Evolutionary conservation across 2,329 filamentous ascomycete genomes (phyloP), one percentile per base, ranked within the genome.

Genomic region (Rhinocladiella mackenziei): DNA sequence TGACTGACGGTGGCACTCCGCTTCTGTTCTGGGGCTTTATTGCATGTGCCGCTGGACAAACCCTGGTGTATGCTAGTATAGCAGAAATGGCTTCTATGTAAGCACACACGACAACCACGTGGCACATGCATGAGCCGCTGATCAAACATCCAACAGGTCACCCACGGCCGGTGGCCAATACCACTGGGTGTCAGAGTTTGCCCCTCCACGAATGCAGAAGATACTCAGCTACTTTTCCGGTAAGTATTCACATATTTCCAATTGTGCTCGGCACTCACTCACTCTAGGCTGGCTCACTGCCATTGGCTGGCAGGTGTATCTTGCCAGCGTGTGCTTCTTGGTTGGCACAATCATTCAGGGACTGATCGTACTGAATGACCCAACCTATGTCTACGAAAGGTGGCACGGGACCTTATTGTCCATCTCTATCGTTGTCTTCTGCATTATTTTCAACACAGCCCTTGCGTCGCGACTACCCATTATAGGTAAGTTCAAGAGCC

Each of bases 161-260:
- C 55, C 53, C 1, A 63, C 59, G 2, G 56, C 59, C 13, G 61
- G 62, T 14, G 65, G 77, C 1, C 76, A 80, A 53, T 79, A 78
- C 49, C 74, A 77, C 51, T 78, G 74, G 75, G 74, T 77, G 1
- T 77, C 70, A 1, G 73, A 76, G 40, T 77, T 77, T 48, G 69
- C 74, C 0, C 70, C 75, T 15, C 59, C 49, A 9, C 56, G 55
- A 5, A 60, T 50, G 15, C 67, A 70, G 41, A 69, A 66, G 20
- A 62, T 65, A 15, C 57, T 74, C 64, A 69, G 26, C 11, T 26
- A 26, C 23, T 7, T 26, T 26, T 26, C 23, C 23, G 23, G 23
- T 26, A 26, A 7, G 23, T 11, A 26, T 26, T 26, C 23, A 11
- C 23, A 26, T 7, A 7, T 26, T 26, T 26, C 23, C n/a, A n/a